Evolutionary conservation across 441 rosid genomes (phyloP), one percentile per base, ranked within the genome.

Genomic region (Euphorbia corollata): DNA sequence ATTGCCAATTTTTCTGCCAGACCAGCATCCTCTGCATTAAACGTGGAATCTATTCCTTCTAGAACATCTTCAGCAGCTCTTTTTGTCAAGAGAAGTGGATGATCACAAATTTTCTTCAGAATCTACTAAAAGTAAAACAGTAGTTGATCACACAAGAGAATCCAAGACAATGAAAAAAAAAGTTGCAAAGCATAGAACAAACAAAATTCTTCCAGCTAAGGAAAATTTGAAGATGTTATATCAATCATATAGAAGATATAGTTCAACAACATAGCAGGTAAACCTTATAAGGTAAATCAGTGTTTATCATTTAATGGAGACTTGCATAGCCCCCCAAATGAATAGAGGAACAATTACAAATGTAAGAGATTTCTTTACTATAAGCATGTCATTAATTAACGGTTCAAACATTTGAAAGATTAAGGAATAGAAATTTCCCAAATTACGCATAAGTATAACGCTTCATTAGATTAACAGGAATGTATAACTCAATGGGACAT

Each of bases 51-150:
- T 90, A 93, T 78, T 71, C 97, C 96, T 78, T 93, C 97, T 3
- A 93, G 81, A 12, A 93, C 90, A 82, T 93, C 96, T 79, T 93
- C 97, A 66, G 99, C 99, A 68, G 99, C 99, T 77, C 90, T 88
- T 83, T 91, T 89, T 71, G 99, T 94, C 79, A 94, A 85, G 65
- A 94, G 87, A 77, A 94, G 95, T 3, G 97, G 97, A 69, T 94
- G 99, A 73, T 94, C 99, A 74, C 97, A 94, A 77, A 94, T 94
- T 85, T 94, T 94, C 80, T 94, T 94, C 75, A 94, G 79, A 75
- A 94, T 94, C 99, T 93, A 89, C 78, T 74, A 73, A 73, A 80
- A 70, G 71, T 65, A 58, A 73, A 65, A 59, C 5, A 13, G 32
- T 24, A 24, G 5, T 59, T 8, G 36, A 22, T 63, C 23, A 68